These are phyloP conservation scores for Coniochaeta hoffmannii DNA, from an alignment of 2,329 filamentous ascomycete genomes.

Conservation along the genomic window DNA sequence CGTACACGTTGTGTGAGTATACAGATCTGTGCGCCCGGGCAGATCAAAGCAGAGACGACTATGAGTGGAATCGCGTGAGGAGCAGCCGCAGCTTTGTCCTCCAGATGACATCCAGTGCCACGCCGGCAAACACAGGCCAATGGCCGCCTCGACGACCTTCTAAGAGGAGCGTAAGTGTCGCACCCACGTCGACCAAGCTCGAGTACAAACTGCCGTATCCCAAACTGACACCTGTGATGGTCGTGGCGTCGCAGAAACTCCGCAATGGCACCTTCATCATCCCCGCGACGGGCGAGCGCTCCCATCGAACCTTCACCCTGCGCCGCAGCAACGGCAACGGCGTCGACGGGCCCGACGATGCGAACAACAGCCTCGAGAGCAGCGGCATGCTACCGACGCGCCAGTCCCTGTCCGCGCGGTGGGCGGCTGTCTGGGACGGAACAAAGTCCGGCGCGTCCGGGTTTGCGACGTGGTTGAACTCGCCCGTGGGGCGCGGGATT, in stretches of 20 bases:
- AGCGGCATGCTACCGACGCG: conserved; percentile 25
- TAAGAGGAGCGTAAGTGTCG: conserved; percentile 34
- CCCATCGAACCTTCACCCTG: conserved; percentile 72
- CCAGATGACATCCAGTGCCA: conserved; percentile 1
- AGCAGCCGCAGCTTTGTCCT: neutral
- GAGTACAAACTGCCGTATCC: neutral
- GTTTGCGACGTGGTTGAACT: conserved; percentile 55
- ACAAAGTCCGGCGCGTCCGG: conserved; percentile 28
- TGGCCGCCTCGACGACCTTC: conserved; percentile 37
- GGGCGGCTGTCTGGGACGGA: conserved; percentile 26
- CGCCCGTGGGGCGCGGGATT: conserved; percentile 69
- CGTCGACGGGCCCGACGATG: conserved; percentile 12
- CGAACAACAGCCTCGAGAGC: conserved; percentile 21
- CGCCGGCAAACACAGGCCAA: conserved; percentile 13
- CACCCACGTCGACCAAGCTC: neutral
- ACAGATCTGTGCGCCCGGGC: neutral
- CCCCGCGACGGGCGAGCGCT: conserved; percentile 76
- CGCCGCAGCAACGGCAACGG: conserved; percentile 37
- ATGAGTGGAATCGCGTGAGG: neutral
- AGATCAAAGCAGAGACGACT: neutral
- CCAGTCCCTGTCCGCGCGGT: conserved; percentile 26
- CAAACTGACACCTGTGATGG: neutral
- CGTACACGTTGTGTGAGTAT: neutral
- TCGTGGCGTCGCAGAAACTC: conserved; percentile 64
- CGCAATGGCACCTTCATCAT: conserved; percentile 83